A percentile compares a stretch with the other conserved stretches of the same genome.
phyloP scores from a whole-genome alignment of 2,329 filamentous ascomycete genomes.

The Penicillium decumbens region DNA sequence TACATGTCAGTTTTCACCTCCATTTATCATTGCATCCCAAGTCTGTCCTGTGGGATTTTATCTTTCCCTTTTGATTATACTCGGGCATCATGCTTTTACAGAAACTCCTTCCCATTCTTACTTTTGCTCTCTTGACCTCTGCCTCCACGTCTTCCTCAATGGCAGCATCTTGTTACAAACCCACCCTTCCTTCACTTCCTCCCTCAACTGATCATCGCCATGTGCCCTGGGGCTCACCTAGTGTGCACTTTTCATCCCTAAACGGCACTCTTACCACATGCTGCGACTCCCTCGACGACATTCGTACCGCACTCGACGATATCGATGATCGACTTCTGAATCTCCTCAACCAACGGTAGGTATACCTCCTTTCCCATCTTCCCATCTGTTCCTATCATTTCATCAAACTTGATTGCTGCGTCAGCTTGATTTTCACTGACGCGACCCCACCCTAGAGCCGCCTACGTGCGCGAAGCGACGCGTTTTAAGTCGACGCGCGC shows the following conservation, averaged over 20 bases:
- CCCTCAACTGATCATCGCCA: background rate
- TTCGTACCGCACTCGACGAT: conserved; percentile 2
- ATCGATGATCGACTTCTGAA: background rate
- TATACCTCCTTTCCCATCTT: background rate
- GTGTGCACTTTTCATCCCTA: conserved; percentile 6
- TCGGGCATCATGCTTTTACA: background rate
- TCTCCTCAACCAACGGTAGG: background rate
- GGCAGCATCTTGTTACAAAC: background rate
- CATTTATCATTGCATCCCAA: background rate
- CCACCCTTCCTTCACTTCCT: background rate
- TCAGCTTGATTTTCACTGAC: no score
- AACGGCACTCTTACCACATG: conserved; percentile 4
- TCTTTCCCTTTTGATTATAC: no score
- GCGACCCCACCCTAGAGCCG: background rate
- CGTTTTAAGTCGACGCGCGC: background rate
- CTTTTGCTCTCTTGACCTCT: background rate
- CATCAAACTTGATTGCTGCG: no score
- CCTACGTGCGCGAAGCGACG: background rate
- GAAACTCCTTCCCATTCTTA: background rate
- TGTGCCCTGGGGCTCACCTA: conserved; percentile 4
- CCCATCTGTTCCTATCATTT: background rate
- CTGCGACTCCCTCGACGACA: conserved; percentile 5
- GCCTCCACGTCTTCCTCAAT: background rate
- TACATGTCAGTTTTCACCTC: background rate
- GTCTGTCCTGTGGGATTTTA: background rate